Base-by-base conservation (phyloP, 306 rosid species). In the Quercus dentata region DNA sequence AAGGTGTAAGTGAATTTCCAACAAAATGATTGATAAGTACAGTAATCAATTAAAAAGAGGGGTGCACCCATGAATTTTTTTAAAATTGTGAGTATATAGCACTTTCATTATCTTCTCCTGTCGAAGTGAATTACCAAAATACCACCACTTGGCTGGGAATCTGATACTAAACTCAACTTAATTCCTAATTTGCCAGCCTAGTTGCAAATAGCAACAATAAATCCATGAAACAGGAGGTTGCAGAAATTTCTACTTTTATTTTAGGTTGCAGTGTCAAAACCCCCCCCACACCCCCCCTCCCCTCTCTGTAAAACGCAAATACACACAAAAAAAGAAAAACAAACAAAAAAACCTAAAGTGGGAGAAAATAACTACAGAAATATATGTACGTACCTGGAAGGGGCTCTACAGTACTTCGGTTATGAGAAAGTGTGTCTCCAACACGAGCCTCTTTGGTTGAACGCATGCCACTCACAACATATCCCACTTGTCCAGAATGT, bases 391-490 rank as follows among this genome's bases (percentile, higher is more conserved):
- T 79, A 92, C 98, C 97, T 58, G 97, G 87, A 80, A 94, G 97
- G 56, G 97, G 88, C 83, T 88, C 90, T 4, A 94, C 80, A 1
- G 68, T 27, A n/a, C 67, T 87, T 75, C 75, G 74, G 75, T 80
- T 69, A 78, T 91, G 97, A 85, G 85, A 83, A 83, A 95, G 95
- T 56, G 99, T 92, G 84, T 95, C 99, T 41, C 98, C 98, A 84
- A 94, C 75, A 15, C 98, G 92, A 5, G 98, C 99, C 79, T 92
- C 99, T 86, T 92, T 95, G 78, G 99, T 92, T 20, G 99, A 89
- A 57, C 97, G 95, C 99, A 95, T 95, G 78, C 99, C 99, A 83
- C 89, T 92, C 83, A 95, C 94, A 83, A 95, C 89, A 72, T 95
- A 95, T 31, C 99, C 99, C 56, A 95, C 99, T 84, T 92, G 98